Base-by-base conservation (phyloP, 768 basidiomycete genomes). In the Boletus tylopilopsis region DNA sequence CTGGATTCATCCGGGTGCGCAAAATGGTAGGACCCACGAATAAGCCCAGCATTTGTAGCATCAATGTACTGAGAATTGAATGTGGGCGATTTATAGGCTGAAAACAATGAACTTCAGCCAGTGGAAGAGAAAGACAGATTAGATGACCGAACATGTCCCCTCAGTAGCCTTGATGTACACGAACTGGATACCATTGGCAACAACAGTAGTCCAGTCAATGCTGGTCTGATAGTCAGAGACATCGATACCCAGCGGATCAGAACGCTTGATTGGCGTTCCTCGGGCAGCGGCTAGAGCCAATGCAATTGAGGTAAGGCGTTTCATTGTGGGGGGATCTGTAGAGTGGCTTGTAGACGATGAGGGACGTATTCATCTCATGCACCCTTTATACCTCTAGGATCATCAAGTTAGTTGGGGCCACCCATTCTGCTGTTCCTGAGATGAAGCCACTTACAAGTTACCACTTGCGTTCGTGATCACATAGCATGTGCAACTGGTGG, bases 11-110 rank as follows among this genome's bases (percentile, higher is more conserved):
- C n/a, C n/a, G n/a, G 22, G n/a, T 68, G 79, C 1, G 82, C 81
- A 54, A 81, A 82, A 62, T 82, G 80, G 61, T 83, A 83, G 16
- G 62, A 66, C 5, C 84, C 84, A 16, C 81, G 76, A 39, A 82
- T 82, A 42, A 84, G 63, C 15, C 74, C 75, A 5, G 71, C 75
- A 27, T 75, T 71, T 1, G 79, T 81, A 2, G 82, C 79, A 10
- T 80, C 79, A 2, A 48, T 73, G 57, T 81, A 85, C 54, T 84
- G 71, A 54, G 68, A 71, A 5, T 16, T 65, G 57, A 73, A 82
- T 4, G 12, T 13, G 29, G 29, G 29, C 1, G 29, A 13, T 30
- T 13, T 13, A 30, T 30, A 30, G 29, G 29, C 29, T 13, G 5
- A 30, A 30, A 29, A 29, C 11, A 13, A 30, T 10, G 29, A 11